Evolutionary conservation across 164 flowering plant genomes (phyloP).

Genomic region (Warburgia ugandensis): DNA sequence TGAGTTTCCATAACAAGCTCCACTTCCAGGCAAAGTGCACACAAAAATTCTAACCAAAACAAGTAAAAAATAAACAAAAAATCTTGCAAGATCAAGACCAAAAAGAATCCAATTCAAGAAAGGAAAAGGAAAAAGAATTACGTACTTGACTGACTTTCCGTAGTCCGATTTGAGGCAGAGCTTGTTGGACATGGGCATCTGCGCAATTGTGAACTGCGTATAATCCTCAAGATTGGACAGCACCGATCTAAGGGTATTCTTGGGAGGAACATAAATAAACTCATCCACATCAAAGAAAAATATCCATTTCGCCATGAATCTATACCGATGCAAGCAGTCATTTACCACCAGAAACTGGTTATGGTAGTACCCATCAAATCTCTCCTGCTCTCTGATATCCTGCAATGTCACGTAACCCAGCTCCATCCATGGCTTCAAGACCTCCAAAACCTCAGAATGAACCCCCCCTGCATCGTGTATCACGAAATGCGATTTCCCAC

Average conservation of each 20-base stretch:
- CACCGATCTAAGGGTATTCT: conserved; percentile 46
- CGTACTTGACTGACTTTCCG: conserved; percentile 50
- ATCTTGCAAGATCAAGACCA: no score
- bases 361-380: conserved; percentile 92
- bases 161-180: conserved; percentile 52
- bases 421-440: conserved; percentile 90
- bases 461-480: conserved; percentile 93
- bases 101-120: conserved; percentile 4
- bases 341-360: conserved; percentile 92
- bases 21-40: no score
- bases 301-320: conserved; percentile 78
- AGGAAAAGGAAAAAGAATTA: background rate
- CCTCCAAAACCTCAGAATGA: conserved; percentile 67
- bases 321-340: conserved; percentile 80
- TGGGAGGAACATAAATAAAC: conserved; percentile 59
- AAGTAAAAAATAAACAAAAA: no score
- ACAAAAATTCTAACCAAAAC: no score
- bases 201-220: conserved; percentile 79
- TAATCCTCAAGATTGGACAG: conserved; percentile 42
- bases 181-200: conserved; percentile 76
- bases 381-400: conserved; percentile 74
- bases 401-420: conserved; percentile 80
- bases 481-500: conserved; percentile 67
- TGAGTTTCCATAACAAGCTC: no score
- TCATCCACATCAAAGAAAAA: conserved; percentile 97